These are phyloP conservation scores for Monoraphidium neglectum DNA, from an alignment of 139 green algal species.

Conservation along the genomic window DNA sequence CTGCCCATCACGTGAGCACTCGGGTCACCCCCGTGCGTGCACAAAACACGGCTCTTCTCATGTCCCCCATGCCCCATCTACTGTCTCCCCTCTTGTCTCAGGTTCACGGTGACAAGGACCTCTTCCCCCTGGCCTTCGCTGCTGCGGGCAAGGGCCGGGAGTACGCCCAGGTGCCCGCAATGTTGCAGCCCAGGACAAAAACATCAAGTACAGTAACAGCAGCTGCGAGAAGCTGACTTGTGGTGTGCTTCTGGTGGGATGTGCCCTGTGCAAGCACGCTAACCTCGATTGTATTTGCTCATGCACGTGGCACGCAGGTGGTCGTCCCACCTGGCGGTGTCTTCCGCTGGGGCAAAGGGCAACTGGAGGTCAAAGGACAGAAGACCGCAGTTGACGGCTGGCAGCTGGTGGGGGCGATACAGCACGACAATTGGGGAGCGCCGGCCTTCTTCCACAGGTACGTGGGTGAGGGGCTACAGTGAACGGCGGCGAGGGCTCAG, in stretches of 20 bases:
- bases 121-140: neutral
- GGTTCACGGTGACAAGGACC: slow-evolving; percentile 16
- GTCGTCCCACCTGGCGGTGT: slow-evolving; percentile 1
- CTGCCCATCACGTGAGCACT: too few relatives aligned
- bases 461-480: too few relatives aligned
- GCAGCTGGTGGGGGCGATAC: slow-evolving; percentile 40
- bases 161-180: neutral
- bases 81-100: too few relatives aligned
- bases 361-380: slow-evolving; percentile 19
- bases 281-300: too few relatives aligned
- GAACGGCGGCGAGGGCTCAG: too few relatives aligned
- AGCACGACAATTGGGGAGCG: slow-evolving; percentile 22
- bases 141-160: slow-evolving; percentile 2
- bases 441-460: too few relatives aligned
- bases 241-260: too few relatives aligned
- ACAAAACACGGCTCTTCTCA: too few relatives aligned
- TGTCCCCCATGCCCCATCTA: too few relatives aligned
- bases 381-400: slow-evolving; percentile 27
- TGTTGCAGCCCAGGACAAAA: neutral
- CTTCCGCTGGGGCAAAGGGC: slow-evolving; percentile 24
- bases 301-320: too few relatives aligned
- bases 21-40: too few relatives aligned
- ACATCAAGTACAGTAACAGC: neutral
- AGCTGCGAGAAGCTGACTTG: neutral
- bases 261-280: too few relatives aligned